Conservation (phyloP, 1,284 basidiomycete genomes). For the Leccinum fuscescens region DNA sequence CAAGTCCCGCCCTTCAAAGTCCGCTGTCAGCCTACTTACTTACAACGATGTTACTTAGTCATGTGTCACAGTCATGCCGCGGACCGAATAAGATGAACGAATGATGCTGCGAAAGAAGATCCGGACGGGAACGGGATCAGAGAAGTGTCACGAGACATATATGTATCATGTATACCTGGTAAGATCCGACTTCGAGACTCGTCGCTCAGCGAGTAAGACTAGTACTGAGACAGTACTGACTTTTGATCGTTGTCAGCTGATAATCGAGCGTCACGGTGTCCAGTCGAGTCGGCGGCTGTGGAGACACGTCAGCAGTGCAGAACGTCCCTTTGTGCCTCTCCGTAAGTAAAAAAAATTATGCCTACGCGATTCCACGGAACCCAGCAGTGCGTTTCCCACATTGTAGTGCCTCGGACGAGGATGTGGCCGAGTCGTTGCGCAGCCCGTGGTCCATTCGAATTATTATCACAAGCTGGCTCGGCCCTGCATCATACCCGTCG, state of each 20-base stretch:
- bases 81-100: conserved; percentile 14
- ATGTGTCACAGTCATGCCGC: conserved; percentile 11
- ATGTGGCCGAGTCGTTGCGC: not conserved
- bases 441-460: not conserved
- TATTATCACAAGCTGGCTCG: not conserved
- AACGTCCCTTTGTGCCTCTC: not conserved
- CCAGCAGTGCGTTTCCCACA: not conserved
- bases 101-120: conserved; percentile 17
- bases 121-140: conserved; percentile 9
- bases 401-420: not conserved
- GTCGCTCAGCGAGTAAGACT: too few species aligned
- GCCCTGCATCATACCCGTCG: not conserved
- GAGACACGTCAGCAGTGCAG: conserved; percentile 2
- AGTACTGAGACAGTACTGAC: not conserved
- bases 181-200: conserved; percentile 21
- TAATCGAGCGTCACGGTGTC: not conserved
- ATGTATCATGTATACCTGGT: not conserved
- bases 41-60: not conserved
- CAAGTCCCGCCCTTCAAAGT: not conserved
- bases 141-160: conserved; percentile 7
- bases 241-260: not conserved
- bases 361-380: not conserved
- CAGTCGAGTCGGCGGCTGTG: not conserved
- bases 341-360: not conserved
- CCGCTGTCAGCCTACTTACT: not conserved